Conservation (phyloP, 139 green algal genomes). For the Chlamydomonas sp. region DNA sequence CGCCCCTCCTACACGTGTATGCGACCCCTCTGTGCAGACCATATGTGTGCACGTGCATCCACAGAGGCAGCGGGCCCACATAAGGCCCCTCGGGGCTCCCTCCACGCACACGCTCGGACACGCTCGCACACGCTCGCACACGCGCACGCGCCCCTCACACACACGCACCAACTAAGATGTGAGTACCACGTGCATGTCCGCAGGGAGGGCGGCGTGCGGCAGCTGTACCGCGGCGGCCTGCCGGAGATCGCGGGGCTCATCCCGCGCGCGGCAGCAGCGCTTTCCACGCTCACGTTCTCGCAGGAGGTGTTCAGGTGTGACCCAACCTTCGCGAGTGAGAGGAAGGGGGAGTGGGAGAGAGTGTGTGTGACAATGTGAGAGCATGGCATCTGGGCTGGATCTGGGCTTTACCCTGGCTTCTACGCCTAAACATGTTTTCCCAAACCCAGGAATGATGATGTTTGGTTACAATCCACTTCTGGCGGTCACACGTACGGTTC, state of each 20-base stretch:
- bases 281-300: constrained; percentile 47
- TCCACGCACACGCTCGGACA: not conserved
- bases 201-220: constrained; percentile 33
- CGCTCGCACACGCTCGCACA: not conserved
- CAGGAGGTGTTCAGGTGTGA: constrained; percentile 23
- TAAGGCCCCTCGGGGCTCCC: not conserved
- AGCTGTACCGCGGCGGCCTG: constrained; percentile 37
- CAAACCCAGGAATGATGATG: too few relatives aligned
- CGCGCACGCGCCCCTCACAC: not conserved
- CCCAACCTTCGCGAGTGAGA: too few relatives aligned
- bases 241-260: constrained; percentile 41
- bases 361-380: too few relatives aligned
- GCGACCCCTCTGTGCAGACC: not conserved
- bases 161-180: not conserved
- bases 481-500: too few relatives aligned
- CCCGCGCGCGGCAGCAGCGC: constrained; percentile 38
- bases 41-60: not conserved
- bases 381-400: too few relatives aligned
- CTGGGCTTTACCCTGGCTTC: too few relatives aligned
- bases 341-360: too few relatives aligned
- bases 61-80: not conserved
- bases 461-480: too few relatives aligned
- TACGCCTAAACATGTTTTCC: too few relatives aligned
- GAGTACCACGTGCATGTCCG: too few relatives aligned
- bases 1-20: not conserved